phyloP scores from a whole-genome alignment of 345 rosid species.

The Pugionium dolabratum region DNA sequence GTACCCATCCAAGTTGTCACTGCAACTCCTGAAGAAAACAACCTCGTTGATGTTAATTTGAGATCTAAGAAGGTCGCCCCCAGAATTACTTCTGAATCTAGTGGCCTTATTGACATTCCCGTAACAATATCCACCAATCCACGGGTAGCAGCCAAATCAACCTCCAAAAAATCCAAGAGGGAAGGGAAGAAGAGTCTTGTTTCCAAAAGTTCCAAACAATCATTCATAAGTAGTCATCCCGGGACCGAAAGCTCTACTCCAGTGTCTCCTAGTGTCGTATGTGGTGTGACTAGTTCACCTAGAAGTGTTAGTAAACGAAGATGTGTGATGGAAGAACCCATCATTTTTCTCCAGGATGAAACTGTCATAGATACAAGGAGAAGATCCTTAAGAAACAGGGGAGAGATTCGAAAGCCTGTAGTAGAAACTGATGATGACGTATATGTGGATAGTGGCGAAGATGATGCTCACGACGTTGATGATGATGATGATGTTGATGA shows the following conservation, averaged over 20 bases:
- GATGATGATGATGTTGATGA: constrained; percentile 19
- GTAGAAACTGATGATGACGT: constrained; percentile 46
- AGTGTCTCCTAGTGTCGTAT: constrained; percentile 14
- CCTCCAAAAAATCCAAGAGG: constrained; percentile 29
- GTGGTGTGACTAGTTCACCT: constrained; percentile 65
- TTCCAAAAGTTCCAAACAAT: constrained; percentile 27
- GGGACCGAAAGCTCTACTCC: constrained; percentile 24
- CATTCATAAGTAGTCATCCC: constrained; percentile 13
- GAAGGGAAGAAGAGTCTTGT: constrained; percentile 36
- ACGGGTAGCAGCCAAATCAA: constrained; percentile 30
- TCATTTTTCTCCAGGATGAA: constrained; percentile 40
- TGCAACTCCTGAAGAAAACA: constrained; percentile 23
- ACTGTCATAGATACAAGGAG: constrained; percentile 44
- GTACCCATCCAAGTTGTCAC: constrained; percentile 33
- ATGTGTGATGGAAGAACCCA: constrained; percentile 57
- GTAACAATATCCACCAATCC: constrained; percentile 37
- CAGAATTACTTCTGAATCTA: constrained; percentile 26
- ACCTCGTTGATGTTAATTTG: constrained; percentile 15
- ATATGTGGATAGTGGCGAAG: constrained; percentile 22
- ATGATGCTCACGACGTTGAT: constrained; percentile 21
- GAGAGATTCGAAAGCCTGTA: constrained; percentile 32
- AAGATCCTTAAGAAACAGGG: constrained; percentile 41
- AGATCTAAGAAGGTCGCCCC: constrained; percentile 26
- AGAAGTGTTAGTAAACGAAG: constrained; percentile 79
- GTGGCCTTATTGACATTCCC: constrained; percentile 35